Evolutionary conservation across 2,329 filamentous ascomycete species (phyloP).

Genomic region (Coleophoma eucalyptorum): DNA sequence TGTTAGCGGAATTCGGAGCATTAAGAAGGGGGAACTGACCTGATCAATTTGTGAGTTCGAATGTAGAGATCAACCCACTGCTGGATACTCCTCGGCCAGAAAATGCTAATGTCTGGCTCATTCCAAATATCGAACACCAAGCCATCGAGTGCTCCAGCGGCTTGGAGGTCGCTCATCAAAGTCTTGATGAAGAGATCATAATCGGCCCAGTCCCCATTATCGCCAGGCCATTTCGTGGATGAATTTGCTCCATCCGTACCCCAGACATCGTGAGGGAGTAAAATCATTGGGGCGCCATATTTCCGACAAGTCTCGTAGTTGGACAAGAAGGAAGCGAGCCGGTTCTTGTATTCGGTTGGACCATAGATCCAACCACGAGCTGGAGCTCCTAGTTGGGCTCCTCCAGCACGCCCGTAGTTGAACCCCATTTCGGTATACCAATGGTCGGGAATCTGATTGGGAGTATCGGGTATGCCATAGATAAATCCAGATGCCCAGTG

Average conservation of each 20-base stretch:
- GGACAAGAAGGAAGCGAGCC: slow-evolving; percentile 35
- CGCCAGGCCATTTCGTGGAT: slow-evolving; percentile 37
- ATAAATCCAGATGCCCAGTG: slow-evolving; percentile 36
- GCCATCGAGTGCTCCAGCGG: slow-evolving; percentile 30
- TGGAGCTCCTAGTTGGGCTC: slow-evolving; percentile 30
- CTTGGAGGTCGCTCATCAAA: slow-evolving; percentile 29
- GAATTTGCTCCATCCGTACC: slow-evolving; percentile 35
- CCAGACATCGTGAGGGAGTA: slow-evolving; percentile 40
- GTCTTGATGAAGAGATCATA: slow-evolving; percentile 36
- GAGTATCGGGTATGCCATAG: slow-evolving; percentile 36
- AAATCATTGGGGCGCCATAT: slow-evolving; percentile 36
- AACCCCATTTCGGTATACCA: slow-evolving; percentile 36
- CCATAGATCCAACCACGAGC: slow-evolving; percentile 34
- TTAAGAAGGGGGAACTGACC: slow-evolving; percentile 2
- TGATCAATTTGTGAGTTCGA: slow-evolving; percentile 6
- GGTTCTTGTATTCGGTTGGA: slow-evolving; percentile 25
- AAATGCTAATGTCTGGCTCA: slow-evolving; percentile 37
- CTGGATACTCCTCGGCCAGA: slow-evolving; percentile 30
- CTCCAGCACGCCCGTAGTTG: slow-evolving; percentile 34
- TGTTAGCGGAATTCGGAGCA: neutral
- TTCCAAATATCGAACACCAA: slow-evolving; percentile 49
- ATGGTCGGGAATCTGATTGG: slow-evolving; percentile 31
- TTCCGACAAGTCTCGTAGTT: slow-evolving; percentile 39
- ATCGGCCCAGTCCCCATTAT: slow-evolving; percentile 40
- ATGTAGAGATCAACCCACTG: slow-evolving; percentile 34